Evolutionary conservation across 1,284 basidiomycete species (phyloP).

Genomic region (Porodaedalea pini): DNA sequence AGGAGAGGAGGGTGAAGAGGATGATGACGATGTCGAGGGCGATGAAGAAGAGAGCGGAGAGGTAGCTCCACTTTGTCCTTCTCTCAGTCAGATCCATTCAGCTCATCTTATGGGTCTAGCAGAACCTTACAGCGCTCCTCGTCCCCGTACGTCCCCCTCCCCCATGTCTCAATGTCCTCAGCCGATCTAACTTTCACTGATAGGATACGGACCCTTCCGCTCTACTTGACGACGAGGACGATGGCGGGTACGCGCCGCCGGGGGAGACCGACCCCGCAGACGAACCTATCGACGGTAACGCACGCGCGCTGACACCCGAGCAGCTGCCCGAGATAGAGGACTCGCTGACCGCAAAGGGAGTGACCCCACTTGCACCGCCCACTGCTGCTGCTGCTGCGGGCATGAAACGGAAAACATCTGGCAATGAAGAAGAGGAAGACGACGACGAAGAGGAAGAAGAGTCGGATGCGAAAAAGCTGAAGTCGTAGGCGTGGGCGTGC

Average conservation of each 20-base stretch:
- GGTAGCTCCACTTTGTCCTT: not conserved
- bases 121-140: slow-evolving; percentile 19
- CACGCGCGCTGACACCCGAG: slow-evolving; percentile 3
- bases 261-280: slow-evolving; percentile 20
- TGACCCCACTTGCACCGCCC: not conserved
- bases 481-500: not conserved
- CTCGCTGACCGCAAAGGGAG: not conserved
- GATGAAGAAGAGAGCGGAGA: slow-evolving; percentile 7
- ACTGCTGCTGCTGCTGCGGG: not conserved
- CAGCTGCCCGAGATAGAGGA: not conserved
- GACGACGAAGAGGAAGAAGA: slow-evolving; percentile 14
- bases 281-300: slow-evolving; percentile 16
- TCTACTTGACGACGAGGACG: slow-evolving; percentile 13
- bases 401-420: slow-evolving; percentile 19
- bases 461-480: slow-evolving; percentile 16
- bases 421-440: slow-evolving; percentile 15
- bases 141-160: slow-evolving; percentile 11
- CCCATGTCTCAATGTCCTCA: not conserved
- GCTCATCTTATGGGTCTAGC: not conserved
- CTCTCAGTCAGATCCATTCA: not conserved
- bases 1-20: slow-evolving; percentile 7
- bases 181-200: not conserved
- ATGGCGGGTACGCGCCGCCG: slow-evolving; percentile 18
- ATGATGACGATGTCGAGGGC: slow-evolving; percentile 16
- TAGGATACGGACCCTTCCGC: slow-evolving; percentile 8